Percentiles rank a stretch among this genome's conserved stretches.
Evolutionary conservation across 805 yeast species (phyloP).

Genomic region (Komagataella pseudopastoris): DNA sequence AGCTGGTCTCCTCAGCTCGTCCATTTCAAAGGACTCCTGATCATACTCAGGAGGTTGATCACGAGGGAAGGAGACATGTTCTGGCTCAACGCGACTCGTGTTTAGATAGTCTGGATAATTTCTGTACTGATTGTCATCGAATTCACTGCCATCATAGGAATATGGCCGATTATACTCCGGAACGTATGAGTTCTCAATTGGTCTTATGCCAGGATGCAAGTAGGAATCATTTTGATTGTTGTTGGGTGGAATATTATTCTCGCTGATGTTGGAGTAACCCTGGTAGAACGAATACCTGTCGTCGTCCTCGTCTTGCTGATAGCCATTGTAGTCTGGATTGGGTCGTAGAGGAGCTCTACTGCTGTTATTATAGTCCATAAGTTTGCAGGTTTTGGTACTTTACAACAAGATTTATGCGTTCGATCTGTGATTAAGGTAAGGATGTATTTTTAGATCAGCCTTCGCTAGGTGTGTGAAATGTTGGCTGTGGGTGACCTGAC

Average conservation of each 20-base stretch:
- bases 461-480: not conserved
- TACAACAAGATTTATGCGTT: not conserved
- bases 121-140: not conserved
- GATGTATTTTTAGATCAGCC: not conserved
- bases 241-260: not conserved
- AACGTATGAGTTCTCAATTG: not conserved
- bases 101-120: not conserved
- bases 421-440: not conserved
- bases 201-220: not conserved
- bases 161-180: not conserved
- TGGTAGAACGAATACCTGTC: not conserved
- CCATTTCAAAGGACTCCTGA: not conserved
- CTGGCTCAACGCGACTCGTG: not conserved
- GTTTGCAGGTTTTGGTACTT: not conserved
- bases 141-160: not conserved
- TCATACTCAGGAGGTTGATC: not conserved
- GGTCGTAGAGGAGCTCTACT: not conserved
- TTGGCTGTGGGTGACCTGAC: not conserved
- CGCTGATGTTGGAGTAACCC: not conserved
- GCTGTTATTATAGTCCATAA: not conserved
- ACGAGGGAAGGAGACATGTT: not conserved
- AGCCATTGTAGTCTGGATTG: not conserved
- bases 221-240: not conserved
- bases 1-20: not conserved
- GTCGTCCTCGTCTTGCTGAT: not conserved